Conservation (phyloP, 306 rosid genomes). For the Cucurbita moschata region DNA sequence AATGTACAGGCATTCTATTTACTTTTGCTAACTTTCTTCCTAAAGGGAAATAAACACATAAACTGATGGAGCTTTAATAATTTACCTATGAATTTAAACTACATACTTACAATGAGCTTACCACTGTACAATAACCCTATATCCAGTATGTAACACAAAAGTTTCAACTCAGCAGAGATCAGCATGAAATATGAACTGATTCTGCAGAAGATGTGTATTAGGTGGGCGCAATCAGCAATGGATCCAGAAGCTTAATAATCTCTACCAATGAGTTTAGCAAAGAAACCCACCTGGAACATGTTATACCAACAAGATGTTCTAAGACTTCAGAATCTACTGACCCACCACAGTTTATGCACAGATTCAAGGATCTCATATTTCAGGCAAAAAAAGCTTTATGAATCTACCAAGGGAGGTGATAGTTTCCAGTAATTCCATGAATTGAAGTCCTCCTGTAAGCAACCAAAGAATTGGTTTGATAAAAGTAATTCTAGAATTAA, state of each 20-base stretch:
- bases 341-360: neutral
- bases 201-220: neutral
- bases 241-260: neutral
- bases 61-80: conserved; percentile 5
- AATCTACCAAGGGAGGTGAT: conserved; percentile 29
- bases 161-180: neutral
- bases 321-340: neutral
- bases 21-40: neutral
- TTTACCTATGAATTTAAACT: conserved; percentile 24
- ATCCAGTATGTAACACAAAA: neutral
- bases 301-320: neutral
- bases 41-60: neutral
- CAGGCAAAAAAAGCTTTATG: conserved; percentile 19
- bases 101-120: conserved; percentile 3
- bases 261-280: neutral
- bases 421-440: conserved; percentile 94
- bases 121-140: neutral
- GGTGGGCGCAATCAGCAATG: neutral
- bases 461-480: neutral
- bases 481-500: conserved; percentile 5
- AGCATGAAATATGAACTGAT: neutral
- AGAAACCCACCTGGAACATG: neutral
- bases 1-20: neutral
- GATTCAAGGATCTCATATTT: conserved; percentile 1
- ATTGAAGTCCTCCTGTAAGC: conserved; percentile 75